Evolutionary conservation across 129 eudicot species (phyloP), one percentile per base, ranked within the genome.

Genomic region (Calendula officinalis): DNA sequence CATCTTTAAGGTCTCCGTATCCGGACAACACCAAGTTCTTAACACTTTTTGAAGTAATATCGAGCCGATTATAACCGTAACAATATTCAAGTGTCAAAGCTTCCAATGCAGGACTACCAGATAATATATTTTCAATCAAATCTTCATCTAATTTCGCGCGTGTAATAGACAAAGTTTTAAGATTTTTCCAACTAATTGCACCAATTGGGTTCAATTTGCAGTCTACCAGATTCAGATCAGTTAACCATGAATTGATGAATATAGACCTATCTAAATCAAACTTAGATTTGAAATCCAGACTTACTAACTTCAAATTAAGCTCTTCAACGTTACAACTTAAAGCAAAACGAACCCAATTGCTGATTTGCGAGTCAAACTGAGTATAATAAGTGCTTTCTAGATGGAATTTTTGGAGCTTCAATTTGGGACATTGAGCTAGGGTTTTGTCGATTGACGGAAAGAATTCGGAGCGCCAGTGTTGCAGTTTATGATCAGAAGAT

Each of bases 61-160:
- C 30, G 0, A 70, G 32, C 42, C 60, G 67, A 41, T 27, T 27
- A 15, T 36, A 48, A 59, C 75, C 75, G 59, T 47, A 48, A 32
- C 75, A 70, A 47, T 4, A 1, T 0, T 14, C 11, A 40, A 59
- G 59, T 11, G 12, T 67, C 51, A 70, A 13, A 1, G 67, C 58
- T 16, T 70, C 67, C 67, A 70, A 59, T 8, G 48, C 1, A 59
- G 67, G 60, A 59, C 75, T 58, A 30, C 75, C 60, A 0, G 67
- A 70, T 48, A 70, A 59, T 38, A 70, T 13, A 4, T 59, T 70
- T n/a, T 70, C 51, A 70, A 70, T 70, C 49, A 48, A 37, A 59
- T 37, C 41, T 12, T 59, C 60, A 37, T 36, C 67, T 49, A 70
- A 17, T 2, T 59, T 48, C 3, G n/a, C 41, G 11, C 4, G 2